Evolutionary conservation across 2,329 filamentous ascomycete species (phyloP), one percentile per base, ranked within the genome.

Genomic region (Apiospora koreana): DNA sequence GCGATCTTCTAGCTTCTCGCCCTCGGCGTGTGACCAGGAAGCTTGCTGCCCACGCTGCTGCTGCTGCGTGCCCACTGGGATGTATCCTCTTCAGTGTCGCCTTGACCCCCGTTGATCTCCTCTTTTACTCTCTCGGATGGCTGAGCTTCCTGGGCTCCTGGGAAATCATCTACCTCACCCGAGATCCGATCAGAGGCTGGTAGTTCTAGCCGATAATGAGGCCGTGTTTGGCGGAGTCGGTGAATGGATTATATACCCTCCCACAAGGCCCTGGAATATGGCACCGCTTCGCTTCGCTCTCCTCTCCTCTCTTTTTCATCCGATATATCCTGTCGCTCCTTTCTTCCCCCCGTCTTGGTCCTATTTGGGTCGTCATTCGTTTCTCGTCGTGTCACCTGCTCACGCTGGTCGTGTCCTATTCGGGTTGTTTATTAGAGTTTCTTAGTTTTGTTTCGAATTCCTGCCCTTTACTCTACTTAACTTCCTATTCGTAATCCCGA

Each of bases 391-490:
- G 21, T 38, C 54, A 62, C 54, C 54, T 38, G 54, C 54, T 8
- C 65, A 67, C 65, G 65, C 65, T 67, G 65, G 65, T 21, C 65
- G 65, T 67, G 65, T 66, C 65, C 25, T 67, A 25, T 35, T 43
- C 45, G 3, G 45, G 42, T n/a, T 10, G 31, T 46, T 46, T 67
- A 46, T 67, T 46, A 43, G 25, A 45, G 65, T 43, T 43, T 67
- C 42, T 46, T 43, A 25, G 35, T 66, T 66, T 66, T 43, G 35
- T 66, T 66, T 31, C 43, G 25, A 10, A 25, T 67, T 67, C 2
- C 1, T 16, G 16, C 65, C 25, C 65, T 42, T n/a, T 38, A 35
- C 45, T 16, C 35, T 45, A 42, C 41, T 35, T 67, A 46, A 28
- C 42, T 66, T 46, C 18, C 31, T 67, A 43, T 67, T 67, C 65